Conservation (phyloP, 345 rosid genomes). For the Limnanthes douglasii region DNA sequence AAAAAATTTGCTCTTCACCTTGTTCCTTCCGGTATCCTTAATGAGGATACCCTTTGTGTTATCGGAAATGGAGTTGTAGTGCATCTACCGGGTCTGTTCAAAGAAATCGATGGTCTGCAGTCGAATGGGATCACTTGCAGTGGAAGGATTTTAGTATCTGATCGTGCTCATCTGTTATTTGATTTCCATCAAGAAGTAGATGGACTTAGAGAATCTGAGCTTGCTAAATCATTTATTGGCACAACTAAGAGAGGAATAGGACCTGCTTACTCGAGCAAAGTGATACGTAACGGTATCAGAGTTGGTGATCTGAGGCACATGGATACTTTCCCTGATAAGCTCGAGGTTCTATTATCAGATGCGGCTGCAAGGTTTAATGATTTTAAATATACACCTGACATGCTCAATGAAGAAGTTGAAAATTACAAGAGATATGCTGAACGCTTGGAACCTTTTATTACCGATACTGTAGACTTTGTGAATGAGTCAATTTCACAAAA, state of each 20-base stretch:
- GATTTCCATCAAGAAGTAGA: constrained; percentile 92
- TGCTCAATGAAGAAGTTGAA: constrained; percentile 84
- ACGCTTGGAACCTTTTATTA: constrained; percentile 78
- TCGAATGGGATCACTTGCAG: constrained; percentile 70
- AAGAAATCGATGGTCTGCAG: constrained; percentile 80
- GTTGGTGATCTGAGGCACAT: constrained; percentile 85
- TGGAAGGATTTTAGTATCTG: constrained; percentile 88
- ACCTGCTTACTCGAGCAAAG: constrained; percentile 78
- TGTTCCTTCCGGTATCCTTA: constrained; percentile 88
- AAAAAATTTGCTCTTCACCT: constrained; percentile 95
- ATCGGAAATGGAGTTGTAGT: constrained; percentile 97
- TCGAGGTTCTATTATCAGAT: constrained; percentile 56
- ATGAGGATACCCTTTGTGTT: constrained; percentile 76
- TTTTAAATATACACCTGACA: constrained; percentile 52
- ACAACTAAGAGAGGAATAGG: constrained; percentile 96
- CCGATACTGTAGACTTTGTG: constrained; percentile 78
- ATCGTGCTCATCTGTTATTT: constrained; percentile 80
- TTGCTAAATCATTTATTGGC: constrained; percentile 80
- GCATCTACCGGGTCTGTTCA: constrained; percentile 69
- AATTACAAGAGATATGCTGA: constrained; percentile 83
- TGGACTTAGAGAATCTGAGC: constrained; percentile 82
- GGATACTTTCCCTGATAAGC: constrained; percentile 90
- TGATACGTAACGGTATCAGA: constrained; percentile 79
- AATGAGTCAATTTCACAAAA: constrained; percentile 63
- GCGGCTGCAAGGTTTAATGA: constrained; percentile 64